These are phyloP conservation scores for Conidiobolus incongruus DNA, from an alignment of 371 early-diverging fungal genomes.

Conservation along the genomic window DNA sequence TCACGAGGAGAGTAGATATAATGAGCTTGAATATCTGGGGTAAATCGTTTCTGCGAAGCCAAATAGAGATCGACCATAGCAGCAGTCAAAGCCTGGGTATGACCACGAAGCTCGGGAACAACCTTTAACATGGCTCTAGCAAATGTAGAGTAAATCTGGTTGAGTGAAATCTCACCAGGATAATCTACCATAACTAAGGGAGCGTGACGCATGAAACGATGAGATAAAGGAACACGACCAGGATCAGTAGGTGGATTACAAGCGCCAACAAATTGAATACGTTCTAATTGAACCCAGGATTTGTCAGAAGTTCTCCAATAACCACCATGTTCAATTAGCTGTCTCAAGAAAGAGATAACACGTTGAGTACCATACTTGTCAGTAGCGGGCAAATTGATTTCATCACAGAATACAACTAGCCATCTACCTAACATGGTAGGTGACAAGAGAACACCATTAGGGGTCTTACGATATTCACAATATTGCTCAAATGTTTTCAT, in stretches of 20 bases:
- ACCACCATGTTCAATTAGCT: constrained; percentile 86
- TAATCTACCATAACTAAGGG: constrained; percentile 96
- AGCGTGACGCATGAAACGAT: constrained; percentile 89
- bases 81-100: constrained; percentile 73
- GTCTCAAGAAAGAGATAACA: constrained; percentile 88
- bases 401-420: constrained; percentile 97
- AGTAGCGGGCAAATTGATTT: constrained; percentile 89
- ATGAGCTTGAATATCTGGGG: constrained; percentile 93
- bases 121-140: constrained; percentile 83
- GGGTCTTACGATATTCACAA: constrained; percentile 92
- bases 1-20: constrained; percentile 98
- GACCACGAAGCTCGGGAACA: constrained; percentile 78
- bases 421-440: constrained; percentile 73
- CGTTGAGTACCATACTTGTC: constrained; percentile 96
- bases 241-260: constrained; percentile 99
- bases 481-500: constrained; percentile 93
- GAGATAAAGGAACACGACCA: constrained; percentile 87
- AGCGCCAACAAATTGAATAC: constrained; percentile 97
- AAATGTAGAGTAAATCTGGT: constrained; percentile 91
- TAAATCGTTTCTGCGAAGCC: constrained; percentile 73
- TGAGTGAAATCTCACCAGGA: constrained; percentile 78
- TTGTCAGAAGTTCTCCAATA: constrained; percentile 87
- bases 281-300: constrained; percentile 80
- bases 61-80: constrained; percentile 95
- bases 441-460: constrained; percentile 70